Conservation (phyloP, 2,329 filamentous ascomycete genomes). For the Rutstroemia sp. region DNA sequence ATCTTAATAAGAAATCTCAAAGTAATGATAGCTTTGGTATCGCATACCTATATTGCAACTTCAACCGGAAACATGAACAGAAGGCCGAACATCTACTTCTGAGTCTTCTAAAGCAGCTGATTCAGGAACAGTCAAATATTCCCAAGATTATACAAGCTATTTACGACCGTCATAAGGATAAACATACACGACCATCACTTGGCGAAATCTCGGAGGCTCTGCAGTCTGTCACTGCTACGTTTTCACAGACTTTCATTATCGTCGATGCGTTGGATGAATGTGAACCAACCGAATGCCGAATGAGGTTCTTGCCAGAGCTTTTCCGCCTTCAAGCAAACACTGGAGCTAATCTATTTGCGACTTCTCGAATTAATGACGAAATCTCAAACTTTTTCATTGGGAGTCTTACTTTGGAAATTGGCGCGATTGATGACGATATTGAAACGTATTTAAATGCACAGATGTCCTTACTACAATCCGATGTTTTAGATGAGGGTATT, state of each 20-base stretch:
- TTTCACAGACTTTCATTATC: constrained; percentile 14
- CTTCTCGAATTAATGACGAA: constrained; percentile 27
- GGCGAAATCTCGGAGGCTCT: constrained; percentile 11
- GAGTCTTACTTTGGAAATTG: constrained; percentile 24
- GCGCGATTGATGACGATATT: constrained; percentile 28
- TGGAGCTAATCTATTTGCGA: constrained; percentile 27
- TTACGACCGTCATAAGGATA: constrained; percentile 19
- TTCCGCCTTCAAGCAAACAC: constrained; percentile 15
- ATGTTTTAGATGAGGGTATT: no score
- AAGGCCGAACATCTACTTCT: constrained; percentile 22
- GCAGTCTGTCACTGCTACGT: constrained; percentile 8
- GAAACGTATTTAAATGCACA: constrained; percentile 8
- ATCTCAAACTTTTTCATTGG: constrained; percentile 20
- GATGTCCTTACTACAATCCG: constrained; percentile 8
- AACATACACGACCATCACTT: constrained; percentile 21
- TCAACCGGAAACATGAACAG: constrained; percentile 33
- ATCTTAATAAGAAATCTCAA: constrained; percentile 27
- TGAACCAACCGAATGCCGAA: background rate
- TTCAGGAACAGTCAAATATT: constrained; percentile 12
- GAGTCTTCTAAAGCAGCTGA: constrained; percentile 30
- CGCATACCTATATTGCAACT: constrained; percentile 34
- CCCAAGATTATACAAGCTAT: constrained; percentile 27
- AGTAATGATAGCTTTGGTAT: constrained; percentile 29
- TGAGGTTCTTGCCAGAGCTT: constrained; percentile 2
- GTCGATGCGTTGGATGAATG: constrained; percentile 22